A percentile compares a stretch with the other conserved stretches of the same genome.
phyloP scores from a whole-genome alignment of 106 monocot species.

The Dioscorea alata region DNA sequence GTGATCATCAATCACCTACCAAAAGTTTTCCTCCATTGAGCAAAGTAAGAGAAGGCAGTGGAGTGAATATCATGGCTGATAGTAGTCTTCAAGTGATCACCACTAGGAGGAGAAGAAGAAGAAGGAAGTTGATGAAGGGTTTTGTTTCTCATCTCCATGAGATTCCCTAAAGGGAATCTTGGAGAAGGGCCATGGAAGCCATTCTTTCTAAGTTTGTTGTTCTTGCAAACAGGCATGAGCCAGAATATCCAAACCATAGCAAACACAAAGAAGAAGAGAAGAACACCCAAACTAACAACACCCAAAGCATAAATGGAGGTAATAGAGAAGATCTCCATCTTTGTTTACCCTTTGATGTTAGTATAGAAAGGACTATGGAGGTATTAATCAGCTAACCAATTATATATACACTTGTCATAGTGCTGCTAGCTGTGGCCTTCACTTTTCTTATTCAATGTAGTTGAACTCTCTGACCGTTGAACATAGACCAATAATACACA shows the following conservation, averaged over 20 bases:
- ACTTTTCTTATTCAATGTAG: too few species aligned
- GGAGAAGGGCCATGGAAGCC: slow-evolving; percentile 70
- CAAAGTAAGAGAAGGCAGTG: slow-evolving; percentile 57
- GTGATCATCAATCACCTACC: slow-evolving; percentile 25
- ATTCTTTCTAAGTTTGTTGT: slow-evolving; percentile 20
- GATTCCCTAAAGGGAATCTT: slow-evolving; percentile 62
- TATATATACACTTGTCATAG: too few species aligned
- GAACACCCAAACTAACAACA: background rate
- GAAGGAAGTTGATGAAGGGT: background rate
- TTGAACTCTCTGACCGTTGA: too few species aligned
- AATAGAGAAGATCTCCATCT: too few species aligned
- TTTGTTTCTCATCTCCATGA: slow-evolving; percentile 36
- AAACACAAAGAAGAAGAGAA: slow-evolving; percentile 20
- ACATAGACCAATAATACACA: too few species aligned
- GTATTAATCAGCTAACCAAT: too few species aligned
- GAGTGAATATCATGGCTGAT: slow-evolving; percentile 56
- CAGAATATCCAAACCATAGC: slow-evolving; percentile 14
- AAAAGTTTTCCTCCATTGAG: slow-evolving; percentile 57
- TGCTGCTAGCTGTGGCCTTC: too few species aligned
- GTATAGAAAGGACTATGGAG: too few species aligned
- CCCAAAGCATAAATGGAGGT: too few species aligned
- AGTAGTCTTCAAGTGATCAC: background rate
- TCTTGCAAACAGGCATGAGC: slow-evolving; percentile 17
- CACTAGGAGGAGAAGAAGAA: background rate
- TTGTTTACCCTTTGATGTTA: too few species aligned